Evolutionary conservation across 176 grass and related monocot genomes (phyloP), one percentile per base, ranked within the genome.

Genomic region (Saccharum officinarum): DNA sequence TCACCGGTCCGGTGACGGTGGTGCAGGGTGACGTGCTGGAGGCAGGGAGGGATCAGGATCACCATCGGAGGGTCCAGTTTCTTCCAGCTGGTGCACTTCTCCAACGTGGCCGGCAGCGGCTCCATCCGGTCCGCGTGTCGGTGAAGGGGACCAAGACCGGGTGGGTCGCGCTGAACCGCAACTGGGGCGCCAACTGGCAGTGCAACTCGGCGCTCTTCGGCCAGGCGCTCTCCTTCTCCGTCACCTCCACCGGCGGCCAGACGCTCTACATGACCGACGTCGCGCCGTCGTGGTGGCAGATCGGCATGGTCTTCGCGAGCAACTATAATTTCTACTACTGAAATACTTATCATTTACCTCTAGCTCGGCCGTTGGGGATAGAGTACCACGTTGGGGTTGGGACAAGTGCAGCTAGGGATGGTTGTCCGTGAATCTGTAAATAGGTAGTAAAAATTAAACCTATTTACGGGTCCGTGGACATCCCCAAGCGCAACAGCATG

Each of bases 161-260:
- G 46, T 82, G 79, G 79, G 69, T 82, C 22, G 3, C 22, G 22
- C 66, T 82, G 13, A 82, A 70, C 46, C 79, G 79, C 46, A 90
- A 90, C 83, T 90, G 88, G 88, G 88, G 88, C n/a, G 88, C 83
- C 10, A 71, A 86, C 64, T 90, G 72, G 78, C 83, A 86, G 26
- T 52, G 31, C 44, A 90, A 86, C 57, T 16, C 59, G 12, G 45
- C 18, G 20, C 83, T 90, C 49, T 47, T 4, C 36, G 49, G 69
- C 15, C 88, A 94, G 87, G 7, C 11, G 66, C 79, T 82, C 79
- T 70, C 46, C 79, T 82, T 82, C 79, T 8, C 7, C 33, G 14
- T 82, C 79, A 70, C 79, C 79, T 70, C 66, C 46, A 57, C 46
- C 66, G 79, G 79, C 79, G 79, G 79, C 79, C 79, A 82, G 79